Conservation (phyloP, 176 grass and related monocot species). For the Cenchrus fungigraminus region DNA sequence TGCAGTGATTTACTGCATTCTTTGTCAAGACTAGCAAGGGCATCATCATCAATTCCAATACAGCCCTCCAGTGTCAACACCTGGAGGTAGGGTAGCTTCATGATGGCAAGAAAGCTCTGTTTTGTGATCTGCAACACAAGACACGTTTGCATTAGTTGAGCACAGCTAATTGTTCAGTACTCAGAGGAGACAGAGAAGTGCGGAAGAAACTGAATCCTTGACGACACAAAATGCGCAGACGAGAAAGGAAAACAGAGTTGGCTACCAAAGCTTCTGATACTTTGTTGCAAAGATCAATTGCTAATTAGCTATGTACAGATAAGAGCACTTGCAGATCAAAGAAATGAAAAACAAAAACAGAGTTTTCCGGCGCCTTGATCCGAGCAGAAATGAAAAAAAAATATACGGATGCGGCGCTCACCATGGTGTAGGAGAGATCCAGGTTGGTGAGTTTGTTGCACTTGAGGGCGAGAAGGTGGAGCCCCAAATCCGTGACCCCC, state of each 20-base stretch:
- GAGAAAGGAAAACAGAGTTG: not conserved
- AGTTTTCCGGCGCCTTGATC: not conserved
- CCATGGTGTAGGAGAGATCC: slow-evolving; percentile 86
- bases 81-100: slow-evolving; percentile 71
- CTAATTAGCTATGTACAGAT: not conserved
- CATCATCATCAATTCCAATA: slow-evolving; percentile 66
- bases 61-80: slow-evolving; percentile 66
- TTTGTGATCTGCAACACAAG: slow-evolving; percentile 62
- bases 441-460: slow-evolving; percentile 66
- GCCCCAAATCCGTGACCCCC: slow-evolving; percentile 71
- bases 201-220: too few relatives aligned
- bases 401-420: slow-evolving; percentile 13
- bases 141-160: slow-evolving; percentile 15
- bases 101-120: slow-evolving; percentile 58
- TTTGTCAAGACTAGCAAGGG: slow-evolving; percentile 50
- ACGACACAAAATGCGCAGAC: not conserved
- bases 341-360: not conserved
- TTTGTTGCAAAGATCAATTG: not conserved
- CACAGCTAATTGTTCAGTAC: not conserved
- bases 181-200: too few relatives aligned
- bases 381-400: slow-evolving; percentile 7
- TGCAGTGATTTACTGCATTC: slow-evolving; percentile 71
- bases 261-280: not conserved
- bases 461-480: slow-evolving; percentile 67
- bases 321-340: slow-evolving; percentile 33